These are phyloP conservation scores for Cadophora gregata DNA, from an alignment of 2,329 filamentous ascomycete species.

Conservation along the genomic window DNA sequence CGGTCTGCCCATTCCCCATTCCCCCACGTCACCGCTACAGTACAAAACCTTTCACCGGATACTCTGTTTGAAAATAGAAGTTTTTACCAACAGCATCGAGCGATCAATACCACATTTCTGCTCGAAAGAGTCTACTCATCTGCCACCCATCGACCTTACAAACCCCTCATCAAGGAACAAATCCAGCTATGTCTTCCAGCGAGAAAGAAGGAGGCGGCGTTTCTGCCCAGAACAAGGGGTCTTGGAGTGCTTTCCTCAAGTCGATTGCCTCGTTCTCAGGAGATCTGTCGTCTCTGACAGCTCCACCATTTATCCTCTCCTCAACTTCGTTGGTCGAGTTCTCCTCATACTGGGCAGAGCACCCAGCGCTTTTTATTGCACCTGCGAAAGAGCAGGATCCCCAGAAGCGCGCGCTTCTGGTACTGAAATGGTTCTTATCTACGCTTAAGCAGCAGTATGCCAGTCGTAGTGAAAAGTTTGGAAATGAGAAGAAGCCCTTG, in stretches of 20 bases:
- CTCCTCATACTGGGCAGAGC: constrained; percentile 83
- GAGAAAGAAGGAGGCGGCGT: constrained; percentile 43
- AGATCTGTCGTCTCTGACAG: constrained; percentile 80
- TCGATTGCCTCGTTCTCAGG: constrained; percentile 84
- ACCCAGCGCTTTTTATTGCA: constrained; percentile 79
- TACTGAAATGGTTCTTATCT: constrained; percentile 96
- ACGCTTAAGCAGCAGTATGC: constrained; percentile 88
- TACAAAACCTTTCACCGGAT: background rate
- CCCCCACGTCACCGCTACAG: background rate
- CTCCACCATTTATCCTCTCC: constrained; percentile 82
- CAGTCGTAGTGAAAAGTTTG: constrained; percentile 75
- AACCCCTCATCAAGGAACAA: background rate
- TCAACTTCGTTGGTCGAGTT: constrained; percentile 80
- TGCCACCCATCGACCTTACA: background rate
- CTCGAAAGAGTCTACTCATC: background rate
- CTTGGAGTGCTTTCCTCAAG: constrained; percentile 47
- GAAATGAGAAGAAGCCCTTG: constrained; percentile 96
- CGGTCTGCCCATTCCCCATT: background rate
- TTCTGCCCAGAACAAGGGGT: constrained; percentile 42
- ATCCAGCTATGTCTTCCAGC: constrained; percentile 38
- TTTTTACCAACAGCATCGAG: background rate
- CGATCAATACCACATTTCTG: background rate
- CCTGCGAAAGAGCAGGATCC: constrained; percentile 81
- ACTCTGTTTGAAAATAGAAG: background rate
- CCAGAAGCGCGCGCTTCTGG: constrained; percentile 80